Conservation (phyloP, 768 basidiomycete species). For the Pleurotus tuber-regium region DNA sequence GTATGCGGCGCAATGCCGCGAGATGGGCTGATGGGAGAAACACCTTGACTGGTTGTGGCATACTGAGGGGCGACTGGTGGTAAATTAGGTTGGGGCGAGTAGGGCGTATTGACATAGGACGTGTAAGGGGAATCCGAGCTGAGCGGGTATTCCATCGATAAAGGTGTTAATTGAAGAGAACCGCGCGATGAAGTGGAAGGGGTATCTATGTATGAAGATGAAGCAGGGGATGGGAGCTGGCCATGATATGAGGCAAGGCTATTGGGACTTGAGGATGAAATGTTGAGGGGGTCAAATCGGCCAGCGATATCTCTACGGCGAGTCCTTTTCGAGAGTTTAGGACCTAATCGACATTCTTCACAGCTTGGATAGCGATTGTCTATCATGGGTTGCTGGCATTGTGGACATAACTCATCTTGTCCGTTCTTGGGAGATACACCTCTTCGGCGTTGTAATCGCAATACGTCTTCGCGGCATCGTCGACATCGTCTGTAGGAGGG, state of each 20-base stretch:
- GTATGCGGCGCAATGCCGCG: too few species aligned
- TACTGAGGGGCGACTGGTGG: not conserved
- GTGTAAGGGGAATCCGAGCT: not conserved
- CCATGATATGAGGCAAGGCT: too few species aligned
- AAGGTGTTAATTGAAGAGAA: not conserved
- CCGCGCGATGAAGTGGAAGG: not conserved
- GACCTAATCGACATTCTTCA: not conserved
- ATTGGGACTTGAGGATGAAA: too few species aligned
- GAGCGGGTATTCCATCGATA: not conserved
- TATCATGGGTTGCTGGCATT: not conserved
- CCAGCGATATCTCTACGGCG: not conserved
- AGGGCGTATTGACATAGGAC: not conserved
- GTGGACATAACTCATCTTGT: not conserved
- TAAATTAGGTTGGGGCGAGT: not conserved
- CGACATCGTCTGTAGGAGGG: not conserved
- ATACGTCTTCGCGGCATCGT: not conserved
- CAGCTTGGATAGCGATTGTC: not conserved
- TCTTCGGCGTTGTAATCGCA: not conserved
- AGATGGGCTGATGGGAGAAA: too few species aligned
- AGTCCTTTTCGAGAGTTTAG: not conserved
- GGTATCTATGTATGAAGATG: not conserved
- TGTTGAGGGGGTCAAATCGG: too few species aligned
- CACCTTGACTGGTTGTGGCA: too few species aligned
- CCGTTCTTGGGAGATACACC: constrained; percentile 2
- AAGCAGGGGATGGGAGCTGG: not conserved